phyloP scores from a whole-genome alignment of 352 stramenopile species.

The Pythium vanterpoolii region DNA sequence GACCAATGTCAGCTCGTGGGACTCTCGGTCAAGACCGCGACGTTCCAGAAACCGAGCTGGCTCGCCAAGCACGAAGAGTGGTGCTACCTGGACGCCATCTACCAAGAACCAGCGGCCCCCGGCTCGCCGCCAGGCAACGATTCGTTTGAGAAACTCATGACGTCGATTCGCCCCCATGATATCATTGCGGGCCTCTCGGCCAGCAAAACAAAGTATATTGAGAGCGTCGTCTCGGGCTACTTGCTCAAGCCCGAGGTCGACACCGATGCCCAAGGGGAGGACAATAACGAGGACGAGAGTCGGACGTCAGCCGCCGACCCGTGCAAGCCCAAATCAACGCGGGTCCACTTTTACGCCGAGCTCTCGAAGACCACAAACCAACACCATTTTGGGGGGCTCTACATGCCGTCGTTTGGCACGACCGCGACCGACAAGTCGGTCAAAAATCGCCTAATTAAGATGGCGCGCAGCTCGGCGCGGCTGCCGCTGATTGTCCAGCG shows the following conservation, averaged over 20 bases:
- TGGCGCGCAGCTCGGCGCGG: constrained; percentile 21
- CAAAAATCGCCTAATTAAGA: constrained; percentile 17
- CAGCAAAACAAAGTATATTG: constrained; percentile 14
- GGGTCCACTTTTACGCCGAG: constrained; percentile 25
- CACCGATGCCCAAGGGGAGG: neutral
- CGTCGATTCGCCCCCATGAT: constrained; percentile 17
- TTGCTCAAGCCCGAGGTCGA: constrained; percentile 12
- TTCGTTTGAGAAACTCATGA: constrained; percentile 27
- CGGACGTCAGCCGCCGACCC: neutral
- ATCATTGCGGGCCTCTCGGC: constrained; percentile 19
- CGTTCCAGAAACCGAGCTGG: constrained; percentile 24
- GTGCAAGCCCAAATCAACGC: constrained; percentile 8
- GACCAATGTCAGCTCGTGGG: constrained; percentile 11
- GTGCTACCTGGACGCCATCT: constrained; percentile 24
- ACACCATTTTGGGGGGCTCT: constrained; percentile 16
- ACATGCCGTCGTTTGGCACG: constrained; percentile 10
- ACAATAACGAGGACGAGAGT: neutral
- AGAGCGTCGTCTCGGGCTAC: constrained; percentile 17
- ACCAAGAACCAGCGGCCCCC: neutral
- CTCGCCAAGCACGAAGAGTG: constrained; percentile 22
- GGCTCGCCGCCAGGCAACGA: neutral
- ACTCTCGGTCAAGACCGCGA: constrained; percentile 26
- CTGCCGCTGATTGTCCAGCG: constrained; percentile 50
- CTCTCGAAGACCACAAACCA: constrained; percentile 20
- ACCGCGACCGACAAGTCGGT: constrained; percentile 16